Evolutionary conservation across 345 rosid species (phyloP).

Genomic region (Linum trigynum): DNA sequence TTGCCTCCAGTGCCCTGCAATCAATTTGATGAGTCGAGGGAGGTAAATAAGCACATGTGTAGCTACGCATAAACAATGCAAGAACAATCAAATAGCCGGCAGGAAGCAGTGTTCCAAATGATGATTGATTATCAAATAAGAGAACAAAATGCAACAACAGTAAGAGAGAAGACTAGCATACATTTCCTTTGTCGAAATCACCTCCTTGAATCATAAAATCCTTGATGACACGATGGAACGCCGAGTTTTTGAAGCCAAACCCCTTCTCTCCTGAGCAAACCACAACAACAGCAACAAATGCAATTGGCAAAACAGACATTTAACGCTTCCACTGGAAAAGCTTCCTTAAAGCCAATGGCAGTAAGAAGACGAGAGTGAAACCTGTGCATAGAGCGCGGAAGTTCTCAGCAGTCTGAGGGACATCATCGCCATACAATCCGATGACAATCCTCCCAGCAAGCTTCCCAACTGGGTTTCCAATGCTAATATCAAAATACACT

Average conservation of each 20-base stretch:
- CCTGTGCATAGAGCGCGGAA: slow-evolving; percentile 97
- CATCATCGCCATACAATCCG: slow-evolving; percentile 92
- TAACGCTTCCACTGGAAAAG: background rate
- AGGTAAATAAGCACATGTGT: background rate
- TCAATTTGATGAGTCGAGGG: slow-evolving; percentile 12
- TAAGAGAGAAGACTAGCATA: slow-evolving; percentile 24
- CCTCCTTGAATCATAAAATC: slow-evolving; percentile 99
- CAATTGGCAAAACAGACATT: background rate
- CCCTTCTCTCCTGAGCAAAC: slow-evolving; percentile 77
- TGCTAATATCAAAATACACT: slow-evolving; percentile 84
- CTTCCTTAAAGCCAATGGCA: background rate
- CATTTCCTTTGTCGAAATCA: slow-evolving; percentile 96
- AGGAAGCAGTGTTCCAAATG: background rate
- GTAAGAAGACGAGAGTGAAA: slow-evolving; percentile 10
- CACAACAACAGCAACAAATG: slow-evolving; percentile 4
- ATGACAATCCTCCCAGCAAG: slow-evolving; percentile 80
- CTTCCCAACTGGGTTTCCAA: slow-evolving; percentile 88
- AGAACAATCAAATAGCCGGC: too few species aligned
- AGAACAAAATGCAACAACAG: background rate
- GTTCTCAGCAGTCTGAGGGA: slow-evolving; percentile 89
- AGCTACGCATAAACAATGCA: background rate
- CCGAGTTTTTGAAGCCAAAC: slow-evolving; percentile 77
- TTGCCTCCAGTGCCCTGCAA: slow-evolving; percentile 99
- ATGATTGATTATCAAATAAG: background rate
- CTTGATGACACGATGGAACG: slow-evolving; percentile 83